Base-by-base conservation (phyloP, 2,329 filamentous ascomycete genomes). In the Lasiodiplodia theobromae region DNA sequence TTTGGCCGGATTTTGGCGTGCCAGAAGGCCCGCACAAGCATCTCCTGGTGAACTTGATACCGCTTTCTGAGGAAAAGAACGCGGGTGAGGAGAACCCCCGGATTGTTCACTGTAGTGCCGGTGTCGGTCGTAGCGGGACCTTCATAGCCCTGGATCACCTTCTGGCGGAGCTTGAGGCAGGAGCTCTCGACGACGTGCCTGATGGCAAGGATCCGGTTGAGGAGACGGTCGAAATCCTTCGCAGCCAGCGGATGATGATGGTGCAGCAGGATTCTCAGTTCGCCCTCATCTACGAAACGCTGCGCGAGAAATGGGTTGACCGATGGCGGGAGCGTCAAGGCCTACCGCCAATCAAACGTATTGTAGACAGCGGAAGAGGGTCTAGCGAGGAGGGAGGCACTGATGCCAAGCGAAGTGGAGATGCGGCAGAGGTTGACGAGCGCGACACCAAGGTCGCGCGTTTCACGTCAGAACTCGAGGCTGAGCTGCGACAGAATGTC, bases 91-190 rank as follows among this genome's bases (percentile, higher is more conserved):
- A 4, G 18, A 68, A 44, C 51, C 92, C 95, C 4, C 90, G 95
- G 67, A 90, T 98, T 70, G 80, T 86, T 2, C 84, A 86, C 69
- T 86, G 84, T 82, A 97, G 93, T 76, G 96, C 96, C 8, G 96
- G 96, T 49, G 95, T 99, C 16, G 96, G 96, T 14, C 89, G 96
- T 67, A 97, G 92, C 8, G 96, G 96, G 40, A 98, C 96, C 0
- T 99, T 98, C 77, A 97, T 99, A 74, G 92, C 93, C 1, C 86
- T 99, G n/a, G 96, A 98, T 80, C 93, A 96, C 79, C 87, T 99
- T 31, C 86, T 97, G 71, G 87, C 90, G 44, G 93, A 97, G 79
- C 85, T 98, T 11, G 89, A 92, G 31, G 86, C 89, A 6, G 95
- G 94, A 62, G 86, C 89, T 25, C 81, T 97, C 62, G 85, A 86